Evolutionary conservation across 345 rosid species (phyloP), one percentile per base, ranked within the genome.

Genomic region (Camelina sativa): DNA sequence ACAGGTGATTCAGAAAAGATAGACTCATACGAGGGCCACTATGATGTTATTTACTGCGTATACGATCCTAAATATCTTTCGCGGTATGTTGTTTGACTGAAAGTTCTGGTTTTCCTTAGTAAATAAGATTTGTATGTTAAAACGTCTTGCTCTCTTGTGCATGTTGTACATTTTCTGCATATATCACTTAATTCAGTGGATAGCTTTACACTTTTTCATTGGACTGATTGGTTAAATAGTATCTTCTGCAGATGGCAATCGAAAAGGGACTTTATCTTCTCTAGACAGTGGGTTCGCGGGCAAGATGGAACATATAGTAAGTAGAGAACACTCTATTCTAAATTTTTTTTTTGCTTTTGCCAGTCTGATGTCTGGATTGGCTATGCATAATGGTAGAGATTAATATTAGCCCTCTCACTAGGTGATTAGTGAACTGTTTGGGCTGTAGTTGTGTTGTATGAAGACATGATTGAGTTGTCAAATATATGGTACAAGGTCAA

Each of bases 241-340:
- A 68, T 81, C 56, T 77, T 78, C 71, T 80, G 55, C 87, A 95
- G 99, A 75, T 95, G 99, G 97, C 90, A 87, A 58, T 85, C 96
- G 30, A 90, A 83, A 77, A 90, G 83, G 82, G 99, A 95, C 86
- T 95, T 95, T 84, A 81, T 95, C 71, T 95, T 89, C 87, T 90
- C 97, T 59, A 85, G 99, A 73, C 97, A 95, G 75, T 95, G 99
- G 99, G 90, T 95, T 82, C 87, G 83, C 65, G 92, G 91, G 58
- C 98, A 90, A 82, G 99, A 95, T 83, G 99, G 99, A 67, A 86
- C 93, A 80, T 95, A 95, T 55, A 90, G 99, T 95, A 85, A 89
- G 99, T 77, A 30, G 46, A 69, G 13, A 55, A 34, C 41, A 62
- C 16, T n/a, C 57, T 65, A 20, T 23, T 72, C 11, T 50, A 60